Evolutionary conservation across 1,284 basidiomycete genomes (phyloP).

Genomic region (Malassezia sp.): DNA sequence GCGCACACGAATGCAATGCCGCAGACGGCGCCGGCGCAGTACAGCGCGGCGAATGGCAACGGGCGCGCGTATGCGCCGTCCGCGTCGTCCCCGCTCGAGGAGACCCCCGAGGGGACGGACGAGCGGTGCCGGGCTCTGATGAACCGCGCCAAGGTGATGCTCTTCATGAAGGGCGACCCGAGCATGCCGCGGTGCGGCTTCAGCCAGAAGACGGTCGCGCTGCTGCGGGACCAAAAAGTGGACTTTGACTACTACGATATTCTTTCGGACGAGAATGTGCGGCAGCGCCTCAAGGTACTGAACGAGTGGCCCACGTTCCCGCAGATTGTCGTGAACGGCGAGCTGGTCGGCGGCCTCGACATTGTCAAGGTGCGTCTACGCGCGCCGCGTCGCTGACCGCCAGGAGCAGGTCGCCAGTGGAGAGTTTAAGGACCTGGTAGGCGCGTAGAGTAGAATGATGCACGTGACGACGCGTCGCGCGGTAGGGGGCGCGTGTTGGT

Average conservation of each 20-base stretch:
- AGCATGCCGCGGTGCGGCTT: slow-evolving; percentile 63
- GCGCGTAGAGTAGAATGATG: slow-evolving; percentile 2
- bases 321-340: slow-evolving; percentile 59
- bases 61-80: slow-evolving; percentile 10
- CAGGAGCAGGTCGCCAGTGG: slow-evolving; percentile 50
- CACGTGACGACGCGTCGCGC: neutral
- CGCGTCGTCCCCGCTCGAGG: slow-evolving; percentile 35
- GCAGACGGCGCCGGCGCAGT: slow-evolving; percentile 24
- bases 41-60: slow-evolving; percentile 20
- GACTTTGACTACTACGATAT: slow-evolving; percentile 65
- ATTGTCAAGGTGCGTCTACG: slow-evolving; percentile 47
- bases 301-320: slow-evolving; percentile 66
- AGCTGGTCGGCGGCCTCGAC: slow-evolving; percentile 60
- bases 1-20: slow-evolving; percentile 31
- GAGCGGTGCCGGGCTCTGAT: slow-evolving; percentile 58
- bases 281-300: slow-evolving; percentile 71
- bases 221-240: slow-evolving; percentile 56
- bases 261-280: slow-evolving; percentile 60
- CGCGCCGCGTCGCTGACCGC: neutral
- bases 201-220: slow-evolving; percentile 59
- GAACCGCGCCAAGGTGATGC: slow-evolving; percentile 59
- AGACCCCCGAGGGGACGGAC: slow-evolving; percentile 60
- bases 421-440: slow-evolving; percentile 57
- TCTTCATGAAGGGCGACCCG: slow-evolving; percentile 97
- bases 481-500: too few species aligned